These are phyloP conservation scores for Phytophthora agathidicida DNA, from an alignment of 352 stramenopile species.

Conservation along the genomic window DNA sequence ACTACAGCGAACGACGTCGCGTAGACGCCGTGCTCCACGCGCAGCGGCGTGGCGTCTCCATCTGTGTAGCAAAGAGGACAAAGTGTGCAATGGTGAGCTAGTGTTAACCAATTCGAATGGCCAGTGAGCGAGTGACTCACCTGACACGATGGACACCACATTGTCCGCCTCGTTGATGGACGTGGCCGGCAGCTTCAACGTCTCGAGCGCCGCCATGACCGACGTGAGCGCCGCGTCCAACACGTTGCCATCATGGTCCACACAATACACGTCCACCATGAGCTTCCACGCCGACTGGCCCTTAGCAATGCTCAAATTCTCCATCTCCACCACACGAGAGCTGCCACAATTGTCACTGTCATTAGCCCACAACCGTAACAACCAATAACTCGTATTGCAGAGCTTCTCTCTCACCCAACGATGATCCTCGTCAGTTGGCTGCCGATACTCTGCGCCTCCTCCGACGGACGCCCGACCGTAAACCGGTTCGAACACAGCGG, in stretches of 20 bases:
- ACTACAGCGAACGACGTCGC: constrained; percentile 74
- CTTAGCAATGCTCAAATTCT: constrained; percentile 71
- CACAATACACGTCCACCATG: constrained; percentile 80
- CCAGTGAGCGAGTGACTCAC: constrained; percentile 18
- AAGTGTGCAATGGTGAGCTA: background rate
- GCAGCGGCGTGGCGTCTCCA: constrained; percentile 50
- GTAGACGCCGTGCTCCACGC: constrained; percentile 65
- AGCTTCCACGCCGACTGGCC: constrained; percentile 84
- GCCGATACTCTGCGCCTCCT: constrained; percentile 79
- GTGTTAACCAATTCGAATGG: background rate
- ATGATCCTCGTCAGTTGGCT: constrained; percentile 80
- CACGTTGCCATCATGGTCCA: constrained; percentile 86
- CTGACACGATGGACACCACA: constrained; percentile 68
- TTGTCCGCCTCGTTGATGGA: constrained; percentile 71
- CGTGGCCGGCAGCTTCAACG: constrained; percentile 64
- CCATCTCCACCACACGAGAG: constrained; percentile 82
- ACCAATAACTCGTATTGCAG: background rate
- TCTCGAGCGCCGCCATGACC: constrained; percentile 75
- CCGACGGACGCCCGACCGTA: constrained; percentile 66
- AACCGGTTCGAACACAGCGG: constrained; percentile 81
- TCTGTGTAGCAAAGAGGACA: constrained; percentile 36
- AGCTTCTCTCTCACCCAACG: constrained; percentile 50
- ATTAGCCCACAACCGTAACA: background rate
- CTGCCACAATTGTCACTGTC: constrained; percentile 24
- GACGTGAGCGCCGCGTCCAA: constrained; percentile 72